Percentiles rank a stretch among this genome's conserved stretches.
Conservation (phyloP, 495 filamentous ascomycete genomes). For the Penicillium antarcticum region DNA sequence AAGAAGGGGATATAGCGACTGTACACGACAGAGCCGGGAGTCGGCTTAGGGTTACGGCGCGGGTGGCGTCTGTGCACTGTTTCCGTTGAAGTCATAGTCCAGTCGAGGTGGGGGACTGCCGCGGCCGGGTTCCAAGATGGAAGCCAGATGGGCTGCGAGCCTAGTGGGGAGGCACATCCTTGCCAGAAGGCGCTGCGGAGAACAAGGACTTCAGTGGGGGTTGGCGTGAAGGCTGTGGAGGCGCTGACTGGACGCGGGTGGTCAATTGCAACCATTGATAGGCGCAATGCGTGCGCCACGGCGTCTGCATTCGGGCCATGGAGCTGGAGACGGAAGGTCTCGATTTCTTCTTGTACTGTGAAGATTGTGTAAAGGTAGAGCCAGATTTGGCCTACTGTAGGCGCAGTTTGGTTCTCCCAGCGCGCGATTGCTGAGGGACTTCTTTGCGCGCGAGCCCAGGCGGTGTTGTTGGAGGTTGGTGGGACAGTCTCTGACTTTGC, state of each 20-base stretch:
- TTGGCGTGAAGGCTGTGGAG: background rate
- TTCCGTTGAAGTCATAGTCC: constrained; percentile 33
- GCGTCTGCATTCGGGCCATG: constrained; percentile 3
- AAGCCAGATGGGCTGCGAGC: constrained; percentile 51
- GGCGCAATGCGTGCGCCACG: constrained; percentile 7
- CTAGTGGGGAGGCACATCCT: constrained; percentile 56
- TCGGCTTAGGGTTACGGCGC: constrained; percentile 52
- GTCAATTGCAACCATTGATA: constrained; percentile 16
- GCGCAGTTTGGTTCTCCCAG: constrained; percentile 25
- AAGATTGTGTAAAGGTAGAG: constrained; percentile 50
- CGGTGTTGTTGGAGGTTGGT: constrained; percentile 27
- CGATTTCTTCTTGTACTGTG: constrained; percentile 6
- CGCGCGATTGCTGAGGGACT: constrained; percentile 18
- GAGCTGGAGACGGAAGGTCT: constrained; percentile 12
- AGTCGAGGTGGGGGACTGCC: constrained; percentile 20
- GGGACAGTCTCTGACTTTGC: constrained; percentile 3
- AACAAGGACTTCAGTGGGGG: constrained; percentile 11
- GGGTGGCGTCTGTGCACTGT: constrained; percentile 47
- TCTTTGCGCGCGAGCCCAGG: constrained; percentile 34
- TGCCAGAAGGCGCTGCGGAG: constrained; percentile 54
- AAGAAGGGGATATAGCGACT: constrained; percentile 63
- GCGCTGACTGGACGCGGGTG: constrained; percentile 15
- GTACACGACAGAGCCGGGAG: constrained; percentile 55
- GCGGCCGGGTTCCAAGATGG: constrained; percentile 14
- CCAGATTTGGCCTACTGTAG: constrained; percentile 53